Percentiles rank a stretch among this genome's conserved stretches.
These are phyloP conservation scores for Pichia sp. DNA, from an alignment of 1,139 yeast species.

Conservation along the genomic window DNA sequence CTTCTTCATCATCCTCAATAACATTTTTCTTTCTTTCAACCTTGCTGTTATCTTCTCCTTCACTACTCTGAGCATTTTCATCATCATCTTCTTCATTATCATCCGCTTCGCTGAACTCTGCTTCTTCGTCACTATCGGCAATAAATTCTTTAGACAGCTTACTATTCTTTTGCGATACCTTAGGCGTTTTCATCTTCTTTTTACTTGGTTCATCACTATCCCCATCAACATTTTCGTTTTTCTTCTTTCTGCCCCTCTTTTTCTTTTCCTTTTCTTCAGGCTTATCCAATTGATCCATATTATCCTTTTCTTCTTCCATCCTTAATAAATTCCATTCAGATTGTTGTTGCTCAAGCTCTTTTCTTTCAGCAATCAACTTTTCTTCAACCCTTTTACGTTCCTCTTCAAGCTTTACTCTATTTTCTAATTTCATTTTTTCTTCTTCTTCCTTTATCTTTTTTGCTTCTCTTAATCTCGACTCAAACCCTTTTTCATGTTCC, in stretches of 20 bases:
- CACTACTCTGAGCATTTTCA: conserved; percentile 5
- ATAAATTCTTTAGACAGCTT: conserved; percentile 26
- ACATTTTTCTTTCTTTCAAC: conserved; percentile 16
- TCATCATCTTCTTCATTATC: conserved; percentile 17
- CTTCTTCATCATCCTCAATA: conserved; percentile 21
- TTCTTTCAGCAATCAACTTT: conserved; percentile 61
- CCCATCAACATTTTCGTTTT: conserved; percentile 15
- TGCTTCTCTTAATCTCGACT: conserved; percentile 66
- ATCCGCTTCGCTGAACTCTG: conserved; percentile 21
- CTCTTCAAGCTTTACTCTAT: conserved; percentile 36
- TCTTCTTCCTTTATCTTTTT: conserved; percentile 58
- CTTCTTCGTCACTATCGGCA: conserved; percentile 34
- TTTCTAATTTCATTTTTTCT: conserved; percentile 36
- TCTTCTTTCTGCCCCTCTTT: conserved; percentile 23
- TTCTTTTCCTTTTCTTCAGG: conserved; percentile 23
- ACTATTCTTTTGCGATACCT: conserved; percentile 19
- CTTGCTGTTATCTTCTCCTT: conserved; percentile 14
- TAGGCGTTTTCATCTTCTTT: conserved; percentile 14
- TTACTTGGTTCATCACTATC: conserved; percentile 8
- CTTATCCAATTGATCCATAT: conserved; percentile 25
- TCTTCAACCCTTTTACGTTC: conserved; percentile 40
- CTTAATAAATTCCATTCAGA: conserved; percentile 70
- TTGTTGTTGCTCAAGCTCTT: conserved; percentile 71
- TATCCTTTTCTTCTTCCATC: conserved; percentile 35
- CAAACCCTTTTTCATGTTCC: conserved; percentile 53